Conservation (phyloP, 1,284 basidiomycete species). For the Microbotryum lychnidis-dioicae region DNA sequence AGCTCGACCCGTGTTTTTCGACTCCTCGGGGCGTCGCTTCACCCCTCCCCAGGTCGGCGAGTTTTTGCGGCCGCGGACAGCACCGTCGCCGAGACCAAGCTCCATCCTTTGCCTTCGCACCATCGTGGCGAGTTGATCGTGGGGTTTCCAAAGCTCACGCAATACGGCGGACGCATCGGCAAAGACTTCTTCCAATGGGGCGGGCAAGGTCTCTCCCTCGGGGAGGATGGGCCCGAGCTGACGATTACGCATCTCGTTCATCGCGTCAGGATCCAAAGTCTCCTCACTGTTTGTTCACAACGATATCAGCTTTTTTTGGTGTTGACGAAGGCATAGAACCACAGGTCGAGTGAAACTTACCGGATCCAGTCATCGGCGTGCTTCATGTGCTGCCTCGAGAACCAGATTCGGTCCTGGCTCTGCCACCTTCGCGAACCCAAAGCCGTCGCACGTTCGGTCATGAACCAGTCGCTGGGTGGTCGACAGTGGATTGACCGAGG, state of each 20-base stretch:
- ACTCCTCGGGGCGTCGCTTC: background rate
- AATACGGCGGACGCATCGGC: slow-evolving; percentile 12
- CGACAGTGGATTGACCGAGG: slow-evolving; percentile 25
- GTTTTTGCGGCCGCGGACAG: slow-evolving; percentile 24
- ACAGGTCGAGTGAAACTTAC: background rate
- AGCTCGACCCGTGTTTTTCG: no score
- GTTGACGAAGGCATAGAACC: no score
- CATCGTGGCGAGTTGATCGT: slow-evolving; percentile 16
- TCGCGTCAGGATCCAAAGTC: slow-evolving; percentile 14
- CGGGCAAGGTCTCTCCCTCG: slow-evolving; percentile 22
- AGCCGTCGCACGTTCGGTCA: background rate
- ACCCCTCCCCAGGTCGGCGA: slow-evolving; percentile 27
- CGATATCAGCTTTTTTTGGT: no score
- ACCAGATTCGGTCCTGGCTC: slow-evolving; percentile 20
- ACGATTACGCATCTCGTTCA: slow-evolving; percentile 9
- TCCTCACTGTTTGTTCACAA: slow-evolving; percentile 11
- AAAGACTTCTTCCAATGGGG: slow-evolving; percentile 20
- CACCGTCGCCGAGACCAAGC: slow-evolving; percentile 24
- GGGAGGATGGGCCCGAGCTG: slow-evolving; percentile 11
- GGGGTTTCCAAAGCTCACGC: slow-evolving; percentile 29
- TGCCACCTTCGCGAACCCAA: slow-evolving; percentile 22
- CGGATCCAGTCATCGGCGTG: slow-evolving; percentile 24
- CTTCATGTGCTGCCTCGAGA: slow-evolving; percentile 3
- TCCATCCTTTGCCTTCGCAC: slow-evolving; percentile 27
- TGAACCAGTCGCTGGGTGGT: slow-evolving; percentile 27